phyloP scores from a whole-genome alignment of 108 stramenopile genomes.

The Aurantiochytrium sp. region DNA sequence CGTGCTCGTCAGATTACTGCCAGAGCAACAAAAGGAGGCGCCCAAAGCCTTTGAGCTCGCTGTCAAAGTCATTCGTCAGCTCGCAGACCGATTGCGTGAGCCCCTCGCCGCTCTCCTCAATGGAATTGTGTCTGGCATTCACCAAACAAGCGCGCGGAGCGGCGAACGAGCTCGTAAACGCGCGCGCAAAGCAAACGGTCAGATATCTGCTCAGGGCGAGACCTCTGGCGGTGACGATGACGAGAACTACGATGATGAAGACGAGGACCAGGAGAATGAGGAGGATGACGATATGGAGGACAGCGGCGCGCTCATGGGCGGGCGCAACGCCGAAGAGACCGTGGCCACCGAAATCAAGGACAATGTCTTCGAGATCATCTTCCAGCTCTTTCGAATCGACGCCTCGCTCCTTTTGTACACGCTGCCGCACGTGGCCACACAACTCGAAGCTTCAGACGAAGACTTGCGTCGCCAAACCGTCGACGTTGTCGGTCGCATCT shows the following conservation, averaged over 20 bases:
- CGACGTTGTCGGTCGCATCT: background rate
- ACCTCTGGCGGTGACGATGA: background rate
- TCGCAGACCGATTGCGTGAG: background rate
- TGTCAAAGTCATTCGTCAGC: background rate
- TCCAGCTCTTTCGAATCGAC: background rate
- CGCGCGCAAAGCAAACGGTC: background rate
- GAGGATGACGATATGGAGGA: background rate
- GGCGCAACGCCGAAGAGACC: background rate
- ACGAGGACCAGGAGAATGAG: background rate
- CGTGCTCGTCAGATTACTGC: background rate
- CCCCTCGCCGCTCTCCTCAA: background rate
- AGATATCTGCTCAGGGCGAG: background rate
- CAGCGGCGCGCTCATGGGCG: background rate
- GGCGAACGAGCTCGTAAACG: background rate
- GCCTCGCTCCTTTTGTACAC: background rate
- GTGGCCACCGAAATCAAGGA: background rate
- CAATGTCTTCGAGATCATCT: slow-evolving; percentile 11
- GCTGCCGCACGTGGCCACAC: background rate
- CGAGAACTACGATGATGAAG: background rate
- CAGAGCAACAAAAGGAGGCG: background rate
- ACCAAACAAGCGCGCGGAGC: background rate
- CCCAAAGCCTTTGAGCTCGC: background rate
- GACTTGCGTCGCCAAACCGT: background rate
- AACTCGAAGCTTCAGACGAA: background rate
- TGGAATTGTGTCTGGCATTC: background rate